phyloP scores from a whole-genome alignment of 768 basidiomycete genomes.

The Rhodotorula paludigena region DNA sequence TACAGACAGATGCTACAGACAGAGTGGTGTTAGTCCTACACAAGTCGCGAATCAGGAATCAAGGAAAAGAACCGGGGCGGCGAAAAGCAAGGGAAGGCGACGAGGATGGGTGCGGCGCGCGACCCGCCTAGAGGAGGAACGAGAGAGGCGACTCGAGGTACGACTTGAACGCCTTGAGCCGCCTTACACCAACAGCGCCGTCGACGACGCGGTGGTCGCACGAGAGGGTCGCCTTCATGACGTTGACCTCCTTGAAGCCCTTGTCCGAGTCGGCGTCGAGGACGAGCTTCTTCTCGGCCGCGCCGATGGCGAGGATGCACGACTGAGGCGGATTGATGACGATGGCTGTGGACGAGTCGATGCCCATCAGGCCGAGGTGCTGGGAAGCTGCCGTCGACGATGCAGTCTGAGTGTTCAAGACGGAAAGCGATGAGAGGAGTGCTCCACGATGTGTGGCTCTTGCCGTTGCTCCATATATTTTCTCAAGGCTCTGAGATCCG shows the following conservation, averaged over 20 bases:
- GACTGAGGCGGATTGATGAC: slow-evolving; percentile 98
- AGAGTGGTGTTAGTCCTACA: too few relatives aligned
- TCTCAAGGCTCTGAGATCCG: too few relatives aligned
- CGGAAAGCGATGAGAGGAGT: too few relatives aligned
- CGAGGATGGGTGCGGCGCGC: too few relatives aligned
- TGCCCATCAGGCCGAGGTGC: slow-evolving; percentile 96
- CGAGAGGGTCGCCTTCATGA: slow-evolving; percentile 94
- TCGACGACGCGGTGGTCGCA: slow-evolving; percentile 94
- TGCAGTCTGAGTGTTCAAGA: too few relatives aligned
- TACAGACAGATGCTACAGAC: too few relatives aligned
- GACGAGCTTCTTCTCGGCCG: slow-evolving; percentile 76
- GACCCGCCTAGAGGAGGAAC: neutral
- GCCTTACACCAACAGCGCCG: slow-evolving; percentile 88
- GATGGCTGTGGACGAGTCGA: slow-evolving; percentile 89
- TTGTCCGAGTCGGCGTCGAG: slow-evolving; percentile 83
- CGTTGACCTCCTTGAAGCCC: slow-evolving; percentile 84
- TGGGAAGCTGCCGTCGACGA: too few relatives aligned
- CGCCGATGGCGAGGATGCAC: slow-evolving; percentile 92
- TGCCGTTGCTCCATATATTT: too few relatives aligned
- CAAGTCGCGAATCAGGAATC: too few relatives aligned
- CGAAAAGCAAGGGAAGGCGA: too few relatives aligned
- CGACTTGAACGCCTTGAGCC: slow-evolving; percentile 51
- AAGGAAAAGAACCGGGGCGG: too few relatives aligned
- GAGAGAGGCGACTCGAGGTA: slow-evolving; percentile 26
- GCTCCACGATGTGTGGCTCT: too few relatives aligned